Base-by-base conservation (phyloP, 2,329 filamentous ascomycete genomes). In the Pseudocercospora ulei region DNA sequence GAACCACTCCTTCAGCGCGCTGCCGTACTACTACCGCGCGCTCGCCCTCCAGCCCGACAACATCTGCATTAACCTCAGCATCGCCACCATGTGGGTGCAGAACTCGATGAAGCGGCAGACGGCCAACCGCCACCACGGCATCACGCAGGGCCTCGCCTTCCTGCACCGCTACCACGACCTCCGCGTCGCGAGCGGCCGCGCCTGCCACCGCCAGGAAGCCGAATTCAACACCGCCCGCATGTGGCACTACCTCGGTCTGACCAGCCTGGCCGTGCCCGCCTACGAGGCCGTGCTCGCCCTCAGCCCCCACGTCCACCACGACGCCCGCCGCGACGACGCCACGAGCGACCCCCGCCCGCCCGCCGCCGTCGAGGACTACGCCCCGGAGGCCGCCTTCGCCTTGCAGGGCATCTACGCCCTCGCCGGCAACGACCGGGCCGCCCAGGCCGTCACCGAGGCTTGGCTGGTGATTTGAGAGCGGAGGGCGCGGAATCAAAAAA, bases 81-180 rank as follows among this genome's bases (percentile, higher is more conserved):
- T 95, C 14, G 86, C 80, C 0, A 72, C 90, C 7, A 79, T 80
- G 18, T 96, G 94, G 59, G 74, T 95, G 24, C 84, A 95, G 59
- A 82, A 90, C 58, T 80, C 82, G 0, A 72, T 95, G 55, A 95
- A 96, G 60, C 75, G 88, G 2, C 84, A 93, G 60, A 78, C 81
- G 0, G 84, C 88, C 31, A 96, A 96, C 57, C 71, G 90, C 1
- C 88, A 96, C 57, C 88, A 83, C 56, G 75, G 86, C 25, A 76
- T 95, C 26, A 70, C 84, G 48, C 87, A 96, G 59, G 90, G 86
- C 0, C 71, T 95, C 35, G 69, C 78, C 0, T 95, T 94, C 54
- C 63, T 96, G 41, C 75, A 79, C 41, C 68, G 75, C 22, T 93
- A 92, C 62, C 79, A 82, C 49, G 68, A 75, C 2, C 57, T 75